Evolutionary conservation across 164 flowering plant species (phyloP).

Genomic region (Kingdonia uniflora): DNA sequence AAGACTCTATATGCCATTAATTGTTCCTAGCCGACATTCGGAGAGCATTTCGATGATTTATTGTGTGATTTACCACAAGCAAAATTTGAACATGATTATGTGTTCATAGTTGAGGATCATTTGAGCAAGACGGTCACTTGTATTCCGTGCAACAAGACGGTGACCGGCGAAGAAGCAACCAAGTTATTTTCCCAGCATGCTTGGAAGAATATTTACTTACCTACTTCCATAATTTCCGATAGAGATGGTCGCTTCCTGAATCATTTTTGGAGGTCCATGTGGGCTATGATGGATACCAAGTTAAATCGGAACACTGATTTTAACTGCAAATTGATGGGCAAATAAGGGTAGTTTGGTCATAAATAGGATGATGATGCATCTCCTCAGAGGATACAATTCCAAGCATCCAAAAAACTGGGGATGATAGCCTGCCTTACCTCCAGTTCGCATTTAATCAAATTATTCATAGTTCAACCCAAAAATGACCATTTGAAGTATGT

Average conservation of each 20-base stretch:
- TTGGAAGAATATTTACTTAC: not conserved
- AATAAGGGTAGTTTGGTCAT: too few species aligned
- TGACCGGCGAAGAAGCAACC: not conserved
- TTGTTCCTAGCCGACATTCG: not conserved
- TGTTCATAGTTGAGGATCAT: not conserved
- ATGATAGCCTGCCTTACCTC: not conserved
- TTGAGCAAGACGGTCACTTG: not conserved
- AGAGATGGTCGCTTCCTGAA: not conserved
- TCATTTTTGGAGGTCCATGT: not conserved
- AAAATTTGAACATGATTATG: not conserved
- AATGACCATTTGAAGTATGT: not conserved
- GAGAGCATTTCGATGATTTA: too few species aligned
- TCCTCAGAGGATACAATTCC: too few species aligned
- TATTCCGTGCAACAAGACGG: conserved; percentile 1
- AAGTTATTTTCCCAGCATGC: not conserved
- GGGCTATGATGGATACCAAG: conserved; percentile 2
- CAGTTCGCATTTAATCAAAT: not conserved
- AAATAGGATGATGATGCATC: too few species aligned
- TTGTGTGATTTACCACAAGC: not conserved
- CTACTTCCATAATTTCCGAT: not conserved
- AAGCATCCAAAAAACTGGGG: not conserved
- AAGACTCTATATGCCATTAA: not conserved
- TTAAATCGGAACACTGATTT: not conserved
- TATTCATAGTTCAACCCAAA: not conserved
- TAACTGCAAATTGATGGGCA: too few species aligned